Conservation (phyloP, 305 asterid species). For the Fraxinus sp. region DNA sequence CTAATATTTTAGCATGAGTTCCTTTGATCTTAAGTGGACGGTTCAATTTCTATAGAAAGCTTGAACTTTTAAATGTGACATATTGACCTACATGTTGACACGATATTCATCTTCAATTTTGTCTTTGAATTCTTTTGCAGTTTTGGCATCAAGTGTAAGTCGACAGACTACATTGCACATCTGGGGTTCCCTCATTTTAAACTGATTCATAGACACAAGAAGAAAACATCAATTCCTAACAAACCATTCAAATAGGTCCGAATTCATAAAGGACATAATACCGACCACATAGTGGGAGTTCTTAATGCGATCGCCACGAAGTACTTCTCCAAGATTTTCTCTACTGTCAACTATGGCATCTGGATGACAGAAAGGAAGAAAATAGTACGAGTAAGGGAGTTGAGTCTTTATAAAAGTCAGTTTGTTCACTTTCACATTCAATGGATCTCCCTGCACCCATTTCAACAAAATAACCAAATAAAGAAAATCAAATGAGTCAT, state of each 20-base stretch:
- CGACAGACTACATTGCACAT: slow-evolving; percentile 66
- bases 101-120: slow-evolving; percentile 74
- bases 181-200: slow-evolving; percentile 83
- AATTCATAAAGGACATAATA: slow-evolving; percentile 16
- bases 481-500: background rate
- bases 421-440: slow-evolving; percentile 73
- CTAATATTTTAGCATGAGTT: background rate
- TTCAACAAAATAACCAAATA: background rate
- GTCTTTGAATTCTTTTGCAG: slow-evolving; percentile 65
- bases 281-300: slow-evolving; percentile 66
- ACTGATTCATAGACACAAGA: slow-evolving; percentile 42
- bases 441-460: slow-evolving; percentile 52
- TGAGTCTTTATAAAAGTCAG: slow-evolving; percentile 74
- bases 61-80: slow-evolving; percentile 3
- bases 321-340: slow-evolving; percentile 84
- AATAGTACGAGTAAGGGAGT: slow-evolving; percentile 72
- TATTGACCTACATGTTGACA: slow-evolving; percentile 63
- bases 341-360: slow-evolving; percentile 63
- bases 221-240: slow-evolving; percentile 21
- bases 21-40: background rate
- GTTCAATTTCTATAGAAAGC: background rate
- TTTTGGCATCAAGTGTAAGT: slow-evolving; percentile 52
- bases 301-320: slow-evolving; percentile 83
- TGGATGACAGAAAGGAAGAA: slow-evolving; percentile 67
- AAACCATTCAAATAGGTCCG: background rate